These are phyloP conservation scores for Grifola frondosa DNA, from an alignment of 1,284 basidiomycete genomes.

Conservation along the genomic window DNA sequence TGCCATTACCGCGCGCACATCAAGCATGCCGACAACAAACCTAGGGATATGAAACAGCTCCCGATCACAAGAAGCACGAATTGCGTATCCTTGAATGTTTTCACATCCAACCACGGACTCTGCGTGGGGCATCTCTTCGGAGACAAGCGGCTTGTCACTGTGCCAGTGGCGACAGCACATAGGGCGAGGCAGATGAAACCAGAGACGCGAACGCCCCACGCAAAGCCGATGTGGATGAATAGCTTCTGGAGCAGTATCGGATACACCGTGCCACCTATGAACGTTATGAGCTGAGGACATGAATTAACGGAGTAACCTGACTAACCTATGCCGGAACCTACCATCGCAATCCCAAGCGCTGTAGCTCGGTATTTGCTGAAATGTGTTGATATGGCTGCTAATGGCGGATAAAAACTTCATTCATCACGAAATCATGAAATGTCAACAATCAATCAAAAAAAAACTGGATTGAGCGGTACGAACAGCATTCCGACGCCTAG, in stretches of 20 bases:
- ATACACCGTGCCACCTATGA: constrained; percentile 62
- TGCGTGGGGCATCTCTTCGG: constrained; percentile 7
- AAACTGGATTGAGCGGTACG: constrained; percentile 23
- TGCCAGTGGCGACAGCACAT: constrained; percentile 28
- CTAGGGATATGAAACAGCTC: constrained; percentile 33
- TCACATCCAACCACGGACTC: constrained; percentile 26
- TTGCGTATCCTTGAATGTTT: constrained; percentile 28
- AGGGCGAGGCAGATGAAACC: constrained; percentile 34
- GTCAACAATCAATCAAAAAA: not conserved
- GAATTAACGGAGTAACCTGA: constrained; percentile 2
- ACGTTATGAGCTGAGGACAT: not conserved
- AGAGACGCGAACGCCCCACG: constrained; percentile 49
- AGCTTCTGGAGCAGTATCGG: constrained; percentile 63
- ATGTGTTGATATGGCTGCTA: constrained; percentile 43
- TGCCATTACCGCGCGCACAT: not conserved
- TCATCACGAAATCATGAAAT: constrained; percentile 1
- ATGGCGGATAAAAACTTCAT: constrained; percentile 32
- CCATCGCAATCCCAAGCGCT: constrained; percentile 51
- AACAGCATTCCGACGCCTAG: constrained; percentile 38
- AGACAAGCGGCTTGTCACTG: constrained; percentile 29
- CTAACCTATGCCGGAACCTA: constrained; percentile 33
- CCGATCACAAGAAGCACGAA: constrained; percentile 33
- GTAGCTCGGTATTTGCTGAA: constrained; percentile 55
- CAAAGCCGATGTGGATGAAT: constrained; percentile 56
- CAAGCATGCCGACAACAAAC: constrained; percentile 13